phyloP scores from a whole-genome alignment of 2,329 filamentous ascomycete species.

The Pseudogymnoascus pannorum region DNA sequence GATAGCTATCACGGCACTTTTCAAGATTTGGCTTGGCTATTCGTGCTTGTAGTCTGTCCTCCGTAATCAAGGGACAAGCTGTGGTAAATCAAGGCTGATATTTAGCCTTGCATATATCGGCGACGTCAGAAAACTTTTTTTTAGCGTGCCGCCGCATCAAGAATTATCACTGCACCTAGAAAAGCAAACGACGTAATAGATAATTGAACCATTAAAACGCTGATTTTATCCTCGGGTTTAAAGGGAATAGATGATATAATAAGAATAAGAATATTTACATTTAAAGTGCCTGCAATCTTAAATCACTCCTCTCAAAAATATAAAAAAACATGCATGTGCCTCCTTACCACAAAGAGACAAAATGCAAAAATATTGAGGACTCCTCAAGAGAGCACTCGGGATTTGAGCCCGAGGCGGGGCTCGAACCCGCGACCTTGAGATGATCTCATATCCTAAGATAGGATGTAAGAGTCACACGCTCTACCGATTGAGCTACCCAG shows the following conservation, averaged over 20 bases:
- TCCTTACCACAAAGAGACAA: neutral
- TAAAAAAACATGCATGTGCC: neutral
- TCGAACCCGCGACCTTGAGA: constrained; percentile 8
- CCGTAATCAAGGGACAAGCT: neutral
- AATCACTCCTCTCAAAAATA: neutral
- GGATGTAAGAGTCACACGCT: constrained; percentile 60
- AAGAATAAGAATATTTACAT: neutral
- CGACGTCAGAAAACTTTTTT: constrained; percentile 9
- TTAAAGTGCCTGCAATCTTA: neutral
- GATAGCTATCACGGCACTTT: neutral
- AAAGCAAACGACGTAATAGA: neutral
- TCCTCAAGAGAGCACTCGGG: constrained; percentile 3
- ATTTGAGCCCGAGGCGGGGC: constrained; percentile 6
- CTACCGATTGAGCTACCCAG: constrained; percentile 59
- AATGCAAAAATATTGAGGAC: neutral
- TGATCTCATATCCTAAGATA: constrained; percentile 2
- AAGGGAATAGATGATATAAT: neutral
- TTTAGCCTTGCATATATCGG: neutral
- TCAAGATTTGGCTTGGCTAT: neutral
- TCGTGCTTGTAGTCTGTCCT: neutral
- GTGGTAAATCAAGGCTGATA: neutral
- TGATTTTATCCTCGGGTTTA: too few species aligned
- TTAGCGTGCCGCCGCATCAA: neutral
- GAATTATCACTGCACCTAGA: neutral
- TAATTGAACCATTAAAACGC: neutral